Evolutionary conservation across 129 eudicot species (phyloP), one percentile per base, ranked within the genome.

Genomic region (Flaveria linearis): DNA sequence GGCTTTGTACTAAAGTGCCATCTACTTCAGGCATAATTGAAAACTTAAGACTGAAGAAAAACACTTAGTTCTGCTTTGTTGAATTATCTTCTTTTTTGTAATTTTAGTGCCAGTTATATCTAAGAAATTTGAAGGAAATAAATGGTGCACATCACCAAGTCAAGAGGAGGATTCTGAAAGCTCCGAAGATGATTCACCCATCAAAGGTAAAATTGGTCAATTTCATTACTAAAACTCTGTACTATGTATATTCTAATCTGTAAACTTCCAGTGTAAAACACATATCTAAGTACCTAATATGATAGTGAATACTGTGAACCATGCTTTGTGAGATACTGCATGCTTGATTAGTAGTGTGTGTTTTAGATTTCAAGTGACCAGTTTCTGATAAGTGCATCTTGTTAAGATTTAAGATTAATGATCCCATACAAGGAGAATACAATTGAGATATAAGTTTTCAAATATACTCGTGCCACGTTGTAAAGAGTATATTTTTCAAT

Each of bases 131-230:
- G 36, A 75, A 68, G 84, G 74, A 77, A 67, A 79, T 39, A 45
- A 69, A 75, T 75, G 61, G 61, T 73, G 82, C 73, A 66, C 25
- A 73, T 84, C 92, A 57, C 86, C 96, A 73, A 67, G 78, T 51
- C 82, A 80, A 60, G 89, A 78, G 77, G 82, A 74, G 58, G 87
- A 81, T 66, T 81, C 84, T 58, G 88, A 88, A 82, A 88, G 86
- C 84, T 78, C 88, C 20, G 86, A 80, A 70, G 81, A 88, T 33
- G 83, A 65, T 80, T 85, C 86, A 64, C 81, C 86, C 61, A 69
- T 67, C 66, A 77, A 85, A 85, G 88, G 96, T 87, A 77, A 62
- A 72, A 25, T 33, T 78, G 39, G 61, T 69, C 41, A 28, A 43
- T 80, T 53, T 53, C 18, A 71, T 70, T 71, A 67, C 77, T 76